Evolutionary conservation across 2,329 filamentous ascomycete species (phyloP), one percentile per base, ranked within the genome.

Genomic region (Setomelanomma holmii): DNA sequence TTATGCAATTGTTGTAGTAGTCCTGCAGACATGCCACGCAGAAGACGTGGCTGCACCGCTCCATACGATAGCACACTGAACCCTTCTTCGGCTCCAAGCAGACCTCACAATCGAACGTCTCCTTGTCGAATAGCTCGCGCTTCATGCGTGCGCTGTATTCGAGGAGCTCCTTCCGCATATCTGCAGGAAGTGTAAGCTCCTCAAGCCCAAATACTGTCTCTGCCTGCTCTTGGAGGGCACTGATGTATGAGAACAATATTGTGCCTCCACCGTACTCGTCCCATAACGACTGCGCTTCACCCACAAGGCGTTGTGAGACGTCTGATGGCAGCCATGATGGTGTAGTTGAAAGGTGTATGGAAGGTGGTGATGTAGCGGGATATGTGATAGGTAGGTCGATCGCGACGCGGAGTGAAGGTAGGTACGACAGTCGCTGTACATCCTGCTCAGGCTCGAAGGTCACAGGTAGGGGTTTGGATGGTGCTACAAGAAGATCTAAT

Each of bases 11-110:
- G 62, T 89, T 91, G 80, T 96, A 98, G 63, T 93, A 97, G 64
- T 93, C 91, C 57, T 90, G 88, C 2, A 99, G 80, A 68, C 95
- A 99, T n/a, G 85, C 75, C 16, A 88, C 78, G 73, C 95, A 99
- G 69, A 98, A 99, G 33, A 98, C 91, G 71, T 99, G 93, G 0
- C 86, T 86, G 73, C 95, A 99, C 52, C 88, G 86, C 40, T 89
- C 76, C 82, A 98, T 87, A 36, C 86, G 85, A 76, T 98, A 89
- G 72, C 95, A 98, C 10, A 80, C 83, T 0, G 79, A 76, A 1
- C 95, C 95, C 72, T 96, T 97, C 75, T 96, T 96, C 0, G 92
- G 92, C 73, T 98, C 93, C 40, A 97, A 76, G 69, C 93, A 97
- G 41, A 98, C 84, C 1, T 89, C 90, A 61, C 93, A 98, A 45